phyloP scores from a whole-genome alignment of 179 eudicot genomes.

The Vitellaria paradoxa region DNA sequence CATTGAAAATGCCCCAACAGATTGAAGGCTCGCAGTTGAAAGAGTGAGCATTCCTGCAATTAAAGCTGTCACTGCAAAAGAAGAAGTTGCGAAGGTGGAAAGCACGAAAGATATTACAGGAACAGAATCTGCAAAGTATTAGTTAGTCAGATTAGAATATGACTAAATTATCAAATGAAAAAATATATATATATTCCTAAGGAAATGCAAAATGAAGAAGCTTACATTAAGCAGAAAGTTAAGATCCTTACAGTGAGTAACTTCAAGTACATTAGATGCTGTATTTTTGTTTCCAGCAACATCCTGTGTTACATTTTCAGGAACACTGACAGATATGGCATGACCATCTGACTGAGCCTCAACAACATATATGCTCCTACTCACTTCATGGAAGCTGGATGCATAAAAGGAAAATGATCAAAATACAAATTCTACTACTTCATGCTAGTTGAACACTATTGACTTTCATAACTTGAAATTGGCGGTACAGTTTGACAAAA shows the following conservation, averaged over 20 bases:
- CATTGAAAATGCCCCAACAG: constrained; percentile 56
- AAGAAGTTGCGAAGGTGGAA: constrained; percentile 56
- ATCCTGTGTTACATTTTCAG: constrained; percentile 80
- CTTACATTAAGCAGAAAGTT: neutral
- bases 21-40: constrained; percentile 71
- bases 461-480: neutral
- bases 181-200: neutral
- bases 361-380: constrained; percentile 39
- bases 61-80: constrained; percentile 56
- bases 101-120: constrained; percentile 60
- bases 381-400: constrained; percentile 61
- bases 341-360: constrained; percentile 38
- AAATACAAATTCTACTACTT: neutral
- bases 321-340: constrained; percentile 48
- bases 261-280: constrained; percentile 70
- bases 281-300: constrained; percentile 81
- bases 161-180: neutral
- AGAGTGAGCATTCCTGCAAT: constrained; percentile 65
- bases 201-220: neutral
- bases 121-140: constrained; percentile 55
- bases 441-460: neutral
- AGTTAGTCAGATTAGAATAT: constrained; percentile 5
- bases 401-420: neutral
- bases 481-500: neutral
- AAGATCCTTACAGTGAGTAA: constrained; percentile 74